Evolutionary conservation across 176 grass and related monocot species (phyloP).

Genomic region (Aegilops longissima): DNA sequence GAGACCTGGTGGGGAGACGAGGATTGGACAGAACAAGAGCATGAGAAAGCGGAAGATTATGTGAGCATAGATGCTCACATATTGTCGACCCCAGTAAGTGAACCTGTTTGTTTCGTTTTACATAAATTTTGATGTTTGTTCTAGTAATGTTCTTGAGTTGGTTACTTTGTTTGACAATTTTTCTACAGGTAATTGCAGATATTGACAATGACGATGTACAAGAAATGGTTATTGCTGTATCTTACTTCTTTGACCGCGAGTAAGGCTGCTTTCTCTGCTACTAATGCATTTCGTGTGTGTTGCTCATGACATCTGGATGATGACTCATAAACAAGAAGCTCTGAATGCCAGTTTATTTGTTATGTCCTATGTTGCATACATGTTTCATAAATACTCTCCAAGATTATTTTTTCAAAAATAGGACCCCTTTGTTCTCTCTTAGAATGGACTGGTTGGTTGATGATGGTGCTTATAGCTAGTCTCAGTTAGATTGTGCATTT

Average conservation of each 20-base stretch:
- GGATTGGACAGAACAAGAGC: slow-evolving; percentile 80
- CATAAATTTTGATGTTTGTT: slow-evolving; percentile 22
- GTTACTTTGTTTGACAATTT: slow-evolving; percentile 22
- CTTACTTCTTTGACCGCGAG: slow-evolving; percentile 89
- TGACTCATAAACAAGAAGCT: background rate
- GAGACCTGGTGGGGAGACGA: slow-evolving; percentile 79
- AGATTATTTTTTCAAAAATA: slow-evolving; percentile 10
- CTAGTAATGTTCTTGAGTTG: slow-evolving; percentile 4
- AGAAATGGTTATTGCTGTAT: slow-evolving; percentile 90
- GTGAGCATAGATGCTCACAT: slow-evolving; percentile 92
- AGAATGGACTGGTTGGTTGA: background rate
- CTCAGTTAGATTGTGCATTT: slow-evolving; percentile 24
- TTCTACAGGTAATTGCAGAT: slow-evolving; percentile 88
- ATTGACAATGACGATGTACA: slow-evolving; percentile 89
- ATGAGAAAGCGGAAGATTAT: slow-evolving; percentile 80
- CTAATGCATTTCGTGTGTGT: background rate
- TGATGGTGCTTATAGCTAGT: background rate
- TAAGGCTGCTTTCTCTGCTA: slow-evolving; percentile 44
- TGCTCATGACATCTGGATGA: slow-evolving; percentile 17
- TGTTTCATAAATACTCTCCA: slow-evolving; percentile 1
- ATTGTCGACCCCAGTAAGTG: slow-evolving; percentile 80
- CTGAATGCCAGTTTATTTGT: background rate
- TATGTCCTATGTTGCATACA: background rate
- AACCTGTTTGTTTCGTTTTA: slow-evolving; percentile 25
- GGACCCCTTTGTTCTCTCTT: slow-evolving; percentile 11